Percentiles rank a stretch among this genome's conserved stretches.
Conservation (phyloP, 306 rosid species). For the Lathyrus sativus region DNA sequence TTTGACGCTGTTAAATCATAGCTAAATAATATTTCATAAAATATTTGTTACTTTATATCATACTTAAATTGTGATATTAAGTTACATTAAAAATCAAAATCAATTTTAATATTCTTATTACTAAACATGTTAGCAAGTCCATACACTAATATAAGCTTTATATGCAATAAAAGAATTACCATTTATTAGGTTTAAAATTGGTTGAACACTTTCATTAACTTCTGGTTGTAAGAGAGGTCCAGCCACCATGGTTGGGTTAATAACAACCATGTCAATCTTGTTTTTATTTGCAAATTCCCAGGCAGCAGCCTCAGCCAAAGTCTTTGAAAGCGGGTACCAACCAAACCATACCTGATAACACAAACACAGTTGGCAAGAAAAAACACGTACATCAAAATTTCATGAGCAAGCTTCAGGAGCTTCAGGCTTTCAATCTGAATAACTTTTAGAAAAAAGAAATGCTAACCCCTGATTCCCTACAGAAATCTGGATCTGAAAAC, state of each 20-base stretch:
- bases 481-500: constrained; percentile 46
- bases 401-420: background rate
- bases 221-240: constrained; percentile 85
- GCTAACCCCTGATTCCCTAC: constrained; percentile 39
- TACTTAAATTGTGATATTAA: no score
- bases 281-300: constrained; percentile 82
- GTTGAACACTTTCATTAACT: constrained; percentile 64
- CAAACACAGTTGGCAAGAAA: background rate
- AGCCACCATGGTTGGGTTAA: constrained; percentile 71
- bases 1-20: no score
- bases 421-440: constrained; percentile 5
- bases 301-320: constrained; percentile 89
- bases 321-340: constrained; percentile 81
- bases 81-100: no score
- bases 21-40: no score
- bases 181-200: constrained; percentile 51
- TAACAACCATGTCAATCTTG: constrained; percentile 66
- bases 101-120: no score
- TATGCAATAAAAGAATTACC: constrained; percentile 45
- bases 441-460: background rate
- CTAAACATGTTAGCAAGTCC: background rate
- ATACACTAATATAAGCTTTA: no score
- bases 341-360: constrained; percentile 31
- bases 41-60: no score
- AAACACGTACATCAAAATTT: background rate